Conservation (phyloP, 495 filamentous ascomycete genomes). For the Tuber indicum region DNA sequence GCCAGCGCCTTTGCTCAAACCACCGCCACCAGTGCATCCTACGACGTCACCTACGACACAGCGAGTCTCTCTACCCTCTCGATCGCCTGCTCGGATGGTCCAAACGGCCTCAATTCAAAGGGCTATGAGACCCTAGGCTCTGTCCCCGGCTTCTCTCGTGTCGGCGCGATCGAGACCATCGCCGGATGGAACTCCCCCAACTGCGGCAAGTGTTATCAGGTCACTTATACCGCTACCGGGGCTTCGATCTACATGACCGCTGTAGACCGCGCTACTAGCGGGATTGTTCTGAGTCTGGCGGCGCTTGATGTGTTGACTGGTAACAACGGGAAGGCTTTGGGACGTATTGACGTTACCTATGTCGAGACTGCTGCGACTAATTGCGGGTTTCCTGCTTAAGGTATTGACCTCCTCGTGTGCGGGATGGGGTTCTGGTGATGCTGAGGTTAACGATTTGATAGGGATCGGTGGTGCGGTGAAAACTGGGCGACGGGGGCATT, state of each 20-base stretch:
- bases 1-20: conserved; percentile 17
- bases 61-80: conserved; percentile 45
- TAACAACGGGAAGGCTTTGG: conserved; percentile 50
- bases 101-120: conserved; percentile 54
- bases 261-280: conserved; percentile 55
- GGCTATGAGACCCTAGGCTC: conserved; percentile 42
- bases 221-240: conserved; percentile 57
- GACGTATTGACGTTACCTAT: conserved; percentile 52
- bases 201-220: conserved; percentile 65
- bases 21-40: conserved; percentile 32
- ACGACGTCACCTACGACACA: conserved; percentile 56
- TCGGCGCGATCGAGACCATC: conserved; percentile 59
- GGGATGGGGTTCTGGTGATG: not conserved
- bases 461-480: not conserved
- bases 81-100: conserved; percentile 55
- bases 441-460: not conserved
- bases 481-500: not conserved
- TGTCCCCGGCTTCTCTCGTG: conserved; percentile 53
- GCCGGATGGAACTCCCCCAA: conserved; percentile 51
- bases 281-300: conserved; percentile 49
- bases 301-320: conserved; percentile 66
- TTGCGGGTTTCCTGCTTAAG: conserved; percentile 13
- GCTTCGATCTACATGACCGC: conserved; percentile 57
- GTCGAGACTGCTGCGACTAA: conserved; percentile 14
- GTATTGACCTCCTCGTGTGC: not conserved